A percentile compares a stretch with the other conserved stretches of the same genome.
Evolutionary conservation across 2,329 filamentous ascomycete species (phyloP).

Genomic region (Nannizziopsis barbatae): DNA sequence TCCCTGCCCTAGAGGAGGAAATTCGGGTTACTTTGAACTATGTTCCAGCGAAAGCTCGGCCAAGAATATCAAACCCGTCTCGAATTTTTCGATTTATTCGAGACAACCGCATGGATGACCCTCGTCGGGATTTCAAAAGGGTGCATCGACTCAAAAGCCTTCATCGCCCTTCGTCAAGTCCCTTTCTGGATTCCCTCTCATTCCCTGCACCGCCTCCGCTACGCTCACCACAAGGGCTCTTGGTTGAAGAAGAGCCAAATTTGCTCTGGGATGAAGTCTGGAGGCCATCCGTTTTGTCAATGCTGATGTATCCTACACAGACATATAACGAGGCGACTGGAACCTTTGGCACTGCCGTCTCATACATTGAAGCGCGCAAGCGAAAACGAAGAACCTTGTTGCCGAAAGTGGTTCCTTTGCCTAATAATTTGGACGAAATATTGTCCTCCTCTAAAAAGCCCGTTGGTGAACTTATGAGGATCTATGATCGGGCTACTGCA

Average conservation of each 20-base stretch:
- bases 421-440: conserved; percentile 23
- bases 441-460: conserved; percentile 17
- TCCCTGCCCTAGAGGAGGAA: conserved; percentile 26
- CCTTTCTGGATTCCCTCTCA: conserved; percentile 11
- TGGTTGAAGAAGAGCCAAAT: not conserved
- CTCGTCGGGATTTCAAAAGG: not conserved
- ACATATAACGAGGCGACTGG: conserved; percentile 32
- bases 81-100: not conserved
- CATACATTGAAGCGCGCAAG: not conserved
- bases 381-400: not conserved
- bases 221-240: not conserved
- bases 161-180: not conserved
- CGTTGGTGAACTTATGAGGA: conserved; percentile 13
- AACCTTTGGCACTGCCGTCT: conserved; percentile 35
- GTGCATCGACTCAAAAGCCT: conserved; percentile 9
- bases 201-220: not conserved
- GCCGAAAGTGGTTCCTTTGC: not conserved
- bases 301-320: conserved; percentile 32
- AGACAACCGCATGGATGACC: not conserved
- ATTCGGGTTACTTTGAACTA: conserved; percentile 29
- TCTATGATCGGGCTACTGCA: conserved; percentile 19
- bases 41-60: conserved; percentile 25
- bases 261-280: conserved; percentile 4
- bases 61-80: conserved; percentile 5
- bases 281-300: conserved; percentile 13